A percentile compares a stretch with the other conserved stretches of the same genome.
Evolutionary conservation across 352 stramenopile genomes (phyloP).

Genomic region (Aphanomyces euteiches): DNA sequence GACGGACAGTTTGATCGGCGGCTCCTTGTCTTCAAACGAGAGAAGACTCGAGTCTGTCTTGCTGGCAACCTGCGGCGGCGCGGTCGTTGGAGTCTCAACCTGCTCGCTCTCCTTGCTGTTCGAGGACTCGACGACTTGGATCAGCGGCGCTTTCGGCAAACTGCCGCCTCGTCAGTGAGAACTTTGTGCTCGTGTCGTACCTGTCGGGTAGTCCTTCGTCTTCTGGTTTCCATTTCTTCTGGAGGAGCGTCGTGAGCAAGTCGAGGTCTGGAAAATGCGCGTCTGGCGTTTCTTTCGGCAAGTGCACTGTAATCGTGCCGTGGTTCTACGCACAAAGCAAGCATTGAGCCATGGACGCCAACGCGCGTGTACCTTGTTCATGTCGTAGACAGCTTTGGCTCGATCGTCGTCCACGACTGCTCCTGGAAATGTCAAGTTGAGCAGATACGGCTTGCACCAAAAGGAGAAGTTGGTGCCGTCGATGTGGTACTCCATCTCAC

Average conservation of each 20-base stretch:
- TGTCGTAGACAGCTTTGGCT: slow-evolving; percentile 88
- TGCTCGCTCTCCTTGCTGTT: slow-evolving; percentile 26
- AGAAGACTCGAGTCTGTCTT: slow-evolving; percentile 22
- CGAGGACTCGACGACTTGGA: slow-evolving; percentile 71
- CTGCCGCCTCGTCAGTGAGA: slow-evolving; percentile 26
- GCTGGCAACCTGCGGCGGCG: not conserved
- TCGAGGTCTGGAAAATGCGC: slow-evolving; percentile 90
- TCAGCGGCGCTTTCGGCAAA: slow-evolving; percentile 47
- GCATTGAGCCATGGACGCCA: not conserved
- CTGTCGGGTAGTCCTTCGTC: slow-evolving; percentile 27
- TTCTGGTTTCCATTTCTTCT: slow-evolving; percentile 44
- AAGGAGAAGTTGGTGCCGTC: slow-evolving; percentile 90
- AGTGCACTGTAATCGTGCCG: slow-evolving; percentile 88
- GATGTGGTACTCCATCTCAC: slow-evolving; percentile 90
- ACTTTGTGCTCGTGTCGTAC: not conserved
- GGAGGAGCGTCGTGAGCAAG: slow-evolving; percentile 88
- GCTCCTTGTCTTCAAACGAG: slow-evolving; percentile 16
- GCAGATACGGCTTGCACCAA: slow-evolving; percentile 96
- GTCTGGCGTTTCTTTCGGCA: slow-evolving; percentile 85
- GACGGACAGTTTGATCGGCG: slow-evolving; percentile 1
- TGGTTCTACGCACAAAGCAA: slow-evolving; percentile 57
- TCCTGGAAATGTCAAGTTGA: slow-evolving; percentile 93
- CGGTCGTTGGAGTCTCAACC: not conserved
- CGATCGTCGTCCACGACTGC: slow-evolving; percentile 86
- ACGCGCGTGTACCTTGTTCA: slow-evolving; percentile 57